Evolutionary conservation across 345 rosid genomes (phyloP).

Genomic region (Eucalyptus fibrosa): DNA sequence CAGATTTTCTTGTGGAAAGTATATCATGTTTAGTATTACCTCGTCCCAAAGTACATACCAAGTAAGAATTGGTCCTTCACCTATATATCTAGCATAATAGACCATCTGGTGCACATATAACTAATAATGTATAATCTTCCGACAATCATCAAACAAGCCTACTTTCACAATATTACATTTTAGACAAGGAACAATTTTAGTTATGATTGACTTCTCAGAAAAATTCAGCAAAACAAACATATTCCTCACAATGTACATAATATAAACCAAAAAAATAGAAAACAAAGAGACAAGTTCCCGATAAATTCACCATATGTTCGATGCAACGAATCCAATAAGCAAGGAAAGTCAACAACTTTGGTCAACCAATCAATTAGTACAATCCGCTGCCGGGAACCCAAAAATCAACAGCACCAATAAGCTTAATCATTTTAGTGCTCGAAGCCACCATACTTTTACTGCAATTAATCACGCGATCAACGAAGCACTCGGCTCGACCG

Average conservation of each 20-base stretch:
- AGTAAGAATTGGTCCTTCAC: background rate
- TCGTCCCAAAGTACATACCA: background rate
- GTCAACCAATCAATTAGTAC: too few relatives aligned
- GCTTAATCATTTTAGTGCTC: background rate
- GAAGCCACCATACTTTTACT: background rate
- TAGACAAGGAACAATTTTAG: background rate
- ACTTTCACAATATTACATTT: background rate
- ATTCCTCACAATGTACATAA: too few relatives aligned
- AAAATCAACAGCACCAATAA: background rate
- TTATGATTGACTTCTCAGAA: background rate
- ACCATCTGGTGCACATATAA: background rate
- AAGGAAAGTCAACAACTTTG: too few relatives aligned
- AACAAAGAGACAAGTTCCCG: too few relatives aligned
- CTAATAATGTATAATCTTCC: background rate
- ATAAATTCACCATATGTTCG: too few relatives aligned
- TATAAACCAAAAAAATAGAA: too few relatives aligned
- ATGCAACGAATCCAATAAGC: too few relatives aligned
- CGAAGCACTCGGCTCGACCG: background rate
- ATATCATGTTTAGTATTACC: background rate
- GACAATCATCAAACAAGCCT: background rate
- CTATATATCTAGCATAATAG: background rate
- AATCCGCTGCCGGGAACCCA: too few relatives aligned
- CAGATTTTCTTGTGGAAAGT: background rate
- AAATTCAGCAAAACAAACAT: too few relatives aligned
- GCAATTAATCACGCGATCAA: background rate